Percentiles rank a stretch among this genome's conserved stretches.
phyloP scores from a whole-genome alignment of 148 eudicot species.

The Silene conica region DNA sequence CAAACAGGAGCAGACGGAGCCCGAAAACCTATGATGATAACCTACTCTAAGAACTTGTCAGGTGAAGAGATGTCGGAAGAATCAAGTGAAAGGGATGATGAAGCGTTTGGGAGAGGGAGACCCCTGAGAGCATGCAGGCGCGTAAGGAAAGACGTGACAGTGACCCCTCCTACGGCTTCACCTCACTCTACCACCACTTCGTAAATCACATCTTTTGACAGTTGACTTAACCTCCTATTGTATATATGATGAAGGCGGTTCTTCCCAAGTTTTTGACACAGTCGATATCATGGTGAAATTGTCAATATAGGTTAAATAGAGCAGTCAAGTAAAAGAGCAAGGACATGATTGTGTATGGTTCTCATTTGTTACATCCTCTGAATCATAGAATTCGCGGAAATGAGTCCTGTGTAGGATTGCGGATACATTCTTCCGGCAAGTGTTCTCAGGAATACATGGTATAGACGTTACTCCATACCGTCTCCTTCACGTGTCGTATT shows the following conservation, averaged over 20 bases:
- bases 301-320: constrained; percentile 14
- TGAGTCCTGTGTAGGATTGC: background rate
- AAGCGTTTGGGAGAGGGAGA: constrained; percentile 13
- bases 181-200: constrained; percentile 32
- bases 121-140: constrained; percentile 26
- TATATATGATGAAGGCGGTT: constrained; percentile 13
- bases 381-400: background rate
- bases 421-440: background rate
- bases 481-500: background rate
- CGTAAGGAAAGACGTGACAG: background rate
- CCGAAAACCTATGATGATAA: constrained; percentile 9
- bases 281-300: background rate
- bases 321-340: background rate
- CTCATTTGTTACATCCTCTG: background rate
- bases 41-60: constrained; percentile 7
- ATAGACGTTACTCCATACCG: too few species aligned
- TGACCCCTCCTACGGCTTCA: constrained; percentile 21
- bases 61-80: constrained; percentile 13
- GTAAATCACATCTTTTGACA: constrained; percentile 4
- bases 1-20: constrained; percentile 16
- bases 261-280: constrained; percentile 17
- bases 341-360: background rate
- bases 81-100: constrained; percentile 11
- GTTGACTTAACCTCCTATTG: background rate
- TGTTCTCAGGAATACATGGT: background rate